phyloP scores from a whole-genome alignment of 2,329 filamentous ascomycete species.

The Botrytis aclada region DNA sequence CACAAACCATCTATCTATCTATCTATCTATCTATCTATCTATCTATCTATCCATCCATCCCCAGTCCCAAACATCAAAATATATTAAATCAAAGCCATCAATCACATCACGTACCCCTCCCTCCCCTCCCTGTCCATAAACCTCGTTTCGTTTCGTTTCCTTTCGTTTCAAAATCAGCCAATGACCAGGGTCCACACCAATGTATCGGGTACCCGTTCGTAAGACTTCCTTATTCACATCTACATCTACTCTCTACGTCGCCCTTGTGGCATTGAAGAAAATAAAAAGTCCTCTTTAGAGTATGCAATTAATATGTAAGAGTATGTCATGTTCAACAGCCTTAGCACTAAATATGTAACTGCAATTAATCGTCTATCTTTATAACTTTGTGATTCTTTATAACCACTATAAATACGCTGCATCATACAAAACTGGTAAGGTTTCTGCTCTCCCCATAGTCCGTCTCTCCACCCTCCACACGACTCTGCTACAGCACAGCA shows the following conservation, averaged over 20 bases:
- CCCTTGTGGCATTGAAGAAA: neutral
- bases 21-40: no score
- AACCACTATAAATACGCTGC: neutral
- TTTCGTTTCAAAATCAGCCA: slow-evolving; percentile 3
- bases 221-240: neutral
- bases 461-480: neutral
- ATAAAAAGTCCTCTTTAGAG: neutral
- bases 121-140: neutral
- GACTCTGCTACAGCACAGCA: neutral
- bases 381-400: neutral
- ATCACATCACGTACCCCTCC: neutral
- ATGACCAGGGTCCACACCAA: neutral
- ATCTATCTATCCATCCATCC: no score
- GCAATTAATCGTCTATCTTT: neutral
- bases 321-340: neutral
- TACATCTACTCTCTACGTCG: neutral
- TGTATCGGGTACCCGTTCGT: neutral
- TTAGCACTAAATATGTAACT: neutral
- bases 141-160: no score
- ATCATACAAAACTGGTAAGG: neutral
- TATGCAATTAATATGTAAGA: neutral
- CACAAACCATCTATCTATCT: neutral
- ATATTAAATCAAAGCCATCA: neutral
- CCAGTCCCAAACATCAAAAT: neutral
- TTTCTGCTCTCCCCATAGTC: neutral